Base-by-base conservation (phyloP, 2,329 filamentous ascomycete species). In the Penicillium sp. region DNA sequence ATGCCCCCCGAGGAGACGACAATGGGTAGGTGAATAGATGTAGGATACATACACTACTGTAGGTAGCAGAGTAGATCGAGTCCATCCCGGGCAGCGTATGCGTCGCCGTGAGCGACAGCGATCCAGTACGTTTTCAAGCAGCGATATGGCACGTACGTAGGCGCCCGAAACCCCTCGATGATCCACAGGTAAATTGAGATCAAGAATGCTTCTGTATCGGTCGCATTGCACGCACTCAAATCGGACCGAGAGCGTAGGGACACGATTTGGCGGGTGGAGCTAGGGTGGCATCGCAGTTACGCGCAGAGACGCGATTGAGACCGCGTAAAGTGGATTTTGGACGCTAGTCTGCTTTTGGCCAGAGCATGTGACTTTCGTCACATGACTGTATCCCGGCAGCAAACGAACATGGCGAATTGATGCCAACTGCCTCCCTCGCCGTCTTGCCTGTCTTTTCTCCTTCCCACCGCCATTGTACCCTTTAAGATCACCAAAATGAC, bases 1-100 rank as follows among this genome's bases (percentile, higher is more conserved):
- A 27, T 27, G 14, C 14, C 25, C 14, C 11, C 4, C 11, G 4
- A n/a, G 5, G 25, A 27, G 11, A n/a, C 11, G 11, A 27, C 14
- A 4, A 27, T n/a, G n/a, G n/a, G n/a, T n/a, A n/a, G n/a, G n/a
- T n/a, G n/a, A 13, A n/a, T 7, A 27, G 25, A 4, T n/a, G 6
- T 33, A 13, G 32, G n/a, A 25, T 26, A 58, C 70, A 56, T 58
- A 78, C 77, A 72, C 76, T 81, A 62, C 79, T 82, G 58, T 83
- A 83, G 7, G 79, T 83, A 41, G 79, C 80, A 60, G 78, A 79
- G 62, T 81, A 83, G 43, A 83, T 77, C 46, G 72, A 60, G 26
- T 59, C 57, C 41, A 60, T 57, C n/a, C 50, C 57, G 46, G 60
- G 60, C 62, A 65, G 64, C 43, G 51, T 57, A 51, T 45, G 43